phyloP scores from a whole-genome alignment of 2,329 filamentous ascomycete genomes.

The Diplodia intermedia region DNA sequence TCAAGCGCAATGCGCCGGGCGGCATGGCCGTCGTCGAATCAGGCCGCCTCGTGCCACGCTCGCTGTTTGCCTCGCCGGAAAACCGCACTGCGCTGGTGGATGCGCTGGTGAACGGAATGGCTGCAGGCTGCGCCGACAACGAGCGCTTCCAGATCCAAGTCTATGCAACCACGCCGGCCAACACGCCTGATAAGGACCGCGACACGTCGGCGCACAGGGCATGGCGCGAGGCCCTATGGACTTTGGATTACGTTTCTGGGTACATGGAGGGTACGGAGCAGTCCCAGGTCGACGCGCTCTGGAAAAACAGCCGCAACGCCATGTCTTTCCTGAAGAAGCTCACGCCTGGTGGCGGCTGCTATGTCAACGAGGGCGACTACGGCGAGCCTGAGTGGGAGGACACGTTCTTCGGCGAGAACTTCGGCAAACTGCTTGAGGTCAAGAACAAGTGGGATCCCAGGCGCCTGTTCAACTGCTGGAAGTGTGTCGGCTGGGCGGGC shows the following conservation, averaged over 20 bases:
- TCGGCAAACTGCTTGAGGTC: slow-evolving; percentile 35
- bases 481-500: slow-evolving; percentile 35
- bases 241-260: slow-evolving; percentile 35
- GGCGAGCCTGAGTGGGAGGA: slow-evolving; percentile 29
- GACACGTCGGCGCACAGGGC: slow-evolving; percentile 44
- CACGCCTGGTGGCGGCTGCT: slow-evolving; percentile 45
- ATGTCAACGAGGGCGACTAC: slow-evolving; percentile 31
- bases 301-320: slow-evolving; percentile 38
- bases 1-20: slow-evolving; percentile 45
- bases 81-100: slow-evolving; percentile 37
- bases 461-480: slow-evolving; percentile 33
- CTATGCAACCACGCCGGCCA: slow-evolving; percentile 46
- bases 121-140: slow-evolving; percentile 35
- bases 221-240: slow-evolving; percentile 45
- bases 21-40: slow-evolving; percentile 45
- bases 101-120: slow-evolving; percentile 41
- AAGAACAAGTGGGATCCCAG: slow-evolving; percentile 40
- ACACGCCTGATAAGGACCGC: slow-evolving; percentile 41
- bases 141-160: slow-evolving; percentile 38
- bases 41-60: slow-evolving; percentile 44
- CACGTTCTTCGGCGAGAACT: slow-evolving; percentile 37
- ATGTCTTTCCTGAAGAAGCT: slow-evolving; percentile 45
- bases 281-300: slow-evolving; percentile 6
- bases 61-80: slow-evolving; percentile 41
- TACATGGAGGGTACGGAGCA: slow-evolving; percentile 41